phyloP scores from a whole-genome alignment of 768 basidiomycete species.

The Lactifluus piperatus region DNA sequence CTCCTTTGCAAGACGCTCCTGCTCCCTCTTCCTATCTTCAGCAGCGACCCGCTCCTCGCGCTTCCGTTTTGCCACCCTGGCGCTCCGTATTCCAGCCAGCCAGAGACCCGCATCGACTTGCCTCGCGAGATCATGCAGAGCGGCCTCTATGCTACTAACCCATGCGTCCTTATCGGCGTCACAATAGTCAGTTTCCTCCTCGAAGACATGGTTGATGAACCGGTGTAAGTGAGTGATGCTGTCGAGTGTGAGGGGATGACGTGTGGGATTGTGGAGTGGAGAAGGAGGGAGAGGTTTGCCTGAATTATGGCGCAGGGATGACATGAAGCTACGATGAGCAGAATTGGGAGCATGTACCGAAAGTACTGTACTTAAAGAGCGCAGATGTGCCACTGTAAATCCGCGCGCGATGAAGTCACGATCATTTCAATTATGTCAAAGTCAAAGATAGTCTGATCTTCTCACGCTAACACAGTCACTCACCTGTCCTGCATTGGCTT shows the following conservation, averaged over 20 bases:
- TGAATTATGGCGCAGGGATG: neutral
- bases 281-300: neutral
- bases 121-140: conserved; percentile 12
- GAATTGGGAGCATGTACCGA: too few species aligned
- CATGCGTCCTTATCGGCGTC: conserved; percentile 13
- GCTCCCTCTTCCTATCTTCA: conserved; percentile 2
- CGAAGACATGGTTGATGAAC: conserved; percentile 3
- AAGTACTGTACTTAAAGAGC: too few species aligned
- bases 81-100: conserved; percentile 9
- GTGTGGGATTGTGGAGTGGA: neutral
- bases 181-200: conserved; percentile 12
- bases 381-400: too few species aligned
- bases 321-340: conserved; percentile 8
- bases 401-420: neutral
- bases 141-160: conserved; percentile 1
- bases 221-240: conserved; percentile 6
- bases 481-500: too few species aligned
- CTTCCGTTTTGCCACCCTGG: conserved; percentile 4
- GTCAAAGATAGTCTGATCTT: neutral
- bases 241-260: conserved; percentile 8
- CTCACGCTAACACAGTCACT: neutral
- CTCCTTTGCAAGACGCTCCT: conserved; percentile 10
- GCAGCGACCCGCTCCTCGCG: neutral
- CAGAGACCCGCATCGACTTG: conserved; percentile 5
- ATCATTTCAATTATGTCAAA: neutral